Percentiles rank a stretch among this genome's conserved stretches.
Evolutionary conservation across 805 yeast species (phyloP).

Genomic region (Millerago galiae): DNA sequence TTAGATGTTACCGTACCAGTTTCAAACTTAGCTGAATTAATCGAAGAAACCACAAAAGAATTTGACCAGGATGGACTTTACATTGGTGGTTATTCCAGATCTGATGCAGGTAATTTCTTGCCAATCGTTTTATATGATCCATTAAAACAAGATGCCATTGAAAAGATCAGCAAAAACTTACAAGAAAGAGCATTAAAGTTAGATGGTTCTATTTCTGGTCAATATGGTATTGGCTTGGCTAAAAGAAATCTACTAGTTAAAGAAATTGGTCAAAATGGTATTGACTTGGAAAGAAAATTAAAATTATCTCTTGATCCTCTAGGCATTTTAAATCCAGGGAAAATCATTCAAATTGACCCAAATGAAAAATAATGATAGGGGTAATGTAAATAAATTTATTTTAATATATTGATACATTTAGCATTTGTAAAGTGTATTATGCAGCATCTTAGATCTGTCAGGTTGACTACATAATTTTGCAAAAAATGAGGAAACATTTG

Average conservation of each 20-base stretch:
- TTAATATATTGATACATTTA: no score
- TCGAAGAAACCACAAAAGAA: conserved; percentile 52
- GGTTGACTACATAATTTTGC: no score
- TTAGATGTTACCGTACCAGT: conserved; percentile 76
- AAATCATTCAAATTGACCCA: conserved; percentile 61
- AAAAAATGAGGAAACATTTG: no score
- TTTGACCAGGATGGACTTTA: conserved; percentile 46
- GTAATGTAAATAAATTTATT: no score
- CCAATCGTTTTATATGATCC: conserved; percentile 53
- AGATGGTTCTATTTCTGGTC: conserved; percentile 81
- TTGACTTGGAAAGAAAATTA: conserved; percentile 61
- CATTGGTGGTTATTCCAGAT: conserved; percentile 65
- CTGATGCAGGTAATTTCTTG: conserved; percentile 77
- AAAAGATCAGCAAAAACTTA: conserved; percentile 46
- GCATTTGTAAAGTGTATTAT: no score
- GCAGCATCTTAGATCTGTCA: no score
- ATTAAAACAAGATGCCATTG: conserved; percentile 39
- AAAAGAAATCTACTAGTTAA: conserved; percentile 50
- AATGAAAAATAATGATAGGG: neutral
- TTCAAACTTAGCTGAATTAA: conserved; percentile 52
- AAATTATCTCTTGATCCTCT: conserved; percentile 68
- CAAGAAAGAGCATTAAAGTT: conserved; percentile 54
- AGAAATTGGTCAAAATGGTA: conserved; percentile 61
- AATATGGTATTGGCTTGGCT: conserved; percentile 75
- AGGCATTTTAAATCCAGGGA: conserved; percentile 69